phyloP scores from a whole-genome alignment of 257 asterid genomes.

The Paraleonurus japonicus region DNA sequence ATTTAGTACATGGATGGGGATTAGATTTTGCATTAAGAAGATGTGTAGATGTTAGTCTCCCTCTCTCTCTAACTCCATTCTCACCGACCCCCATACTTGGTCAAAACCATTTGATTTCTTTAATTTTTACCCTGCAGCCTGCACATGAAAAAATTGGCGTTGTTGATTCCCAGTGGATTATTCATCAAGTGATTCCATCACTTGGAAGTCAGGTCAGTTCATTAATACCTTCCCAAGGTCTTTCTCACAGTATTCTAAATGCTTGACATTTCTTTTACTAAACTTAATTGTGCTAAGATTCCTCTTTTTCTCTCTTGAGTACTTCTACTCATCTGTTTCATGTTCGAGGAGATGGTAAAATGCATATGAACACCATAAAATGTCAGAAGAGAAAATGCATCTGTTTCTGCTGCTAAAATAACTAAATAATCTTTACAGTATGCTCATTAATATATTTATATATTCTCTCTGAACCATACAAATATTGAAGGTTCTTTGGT shows the following conservation, averaged over 20 bases:
- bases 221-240: conserved; percentile 8
- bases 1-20: conserved; percentile 99
- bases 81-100: neutral
- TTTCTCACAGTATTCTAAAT: neutral
- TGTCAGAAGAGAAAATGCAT: neutral
- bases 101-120: conserved; percentile 17
- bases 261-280: neutral
- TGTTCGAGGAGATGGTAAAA: neutral
- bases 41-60: conserved; percentile 75
- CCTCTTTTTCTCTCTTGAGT: neutral
- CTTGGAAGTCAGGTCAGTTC: conserved; percentile 89
- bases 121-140: conserved; percentile 54
- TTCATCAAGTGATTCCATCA: conserved; percentile 99
- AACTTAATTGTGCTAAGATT: neutral
- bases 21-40: conserved; percentile 95
- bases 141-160: conserved; percentile 97
- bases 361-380: neutral
- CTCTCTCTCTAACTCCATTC: neutral
- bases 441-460: neutral
- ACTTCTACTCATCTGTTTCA: neutral
- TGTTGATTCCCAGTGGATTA: conserved; percentile 96
- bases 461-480: neutral
- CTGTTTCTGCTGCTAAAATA: neutral
- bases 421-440: neutral
- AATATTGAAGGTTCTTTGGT: neutral